A percentile compares a stretch with the other conserved stretches of the same genome.
Evolutionary conservation across 305 asterid species (phyloP).

Genomic region (Fraxinus xanthoxyloides): DNA sequence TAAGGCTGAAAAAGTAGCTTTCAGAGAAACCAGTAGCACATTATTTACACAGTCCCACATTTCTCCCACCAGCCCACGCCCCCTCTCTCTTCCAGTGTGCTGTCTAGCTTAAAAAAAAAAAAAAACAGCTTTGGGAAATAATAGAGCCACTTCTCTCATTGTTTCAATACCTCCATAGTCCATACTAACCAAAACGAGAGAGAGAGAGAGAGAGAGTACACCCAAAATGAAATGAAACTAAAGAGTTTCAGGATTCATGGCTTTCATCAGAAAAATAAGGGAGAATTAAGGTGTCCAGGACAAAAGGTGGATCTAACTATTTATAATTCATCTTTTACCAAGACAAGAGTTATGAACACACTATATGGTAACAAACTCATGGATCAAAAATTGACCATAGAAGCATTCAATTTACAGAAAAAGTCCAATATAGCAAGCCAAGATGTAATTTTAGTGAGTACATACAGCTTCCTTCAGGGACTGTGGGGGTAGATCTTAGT

Average conservation of each 20-base stretch:
- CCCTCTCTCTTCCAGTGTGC: not conserved
- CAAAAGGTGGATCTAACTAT: not conserved
- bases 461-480: conserved; percentile 53
- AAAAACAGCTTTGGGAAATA: not conserved
- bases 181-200: not conserved
- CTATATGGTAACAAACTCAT: not conserved
- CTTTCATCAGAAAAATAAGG: not conserved
- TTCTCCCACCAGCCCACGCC: not conserved
- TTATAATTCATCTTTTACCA: not conserved
- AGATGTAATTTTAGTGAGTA: conserved; percentile 10
- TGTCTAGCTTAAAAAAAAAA: not conserved
- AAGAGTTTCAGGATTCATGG: not conserved
- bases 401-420: not conserved
- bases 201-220: not conserved
- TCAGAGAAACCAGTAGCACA: not conserved
- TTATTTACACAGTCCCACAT: not conserved
- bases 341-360: too few relatives aligned
- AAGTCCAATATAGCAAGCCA: not conserved
- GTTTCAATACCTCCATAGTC: not conserved
- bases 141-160: not conserved
- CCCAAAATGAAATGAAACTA: not conserved
- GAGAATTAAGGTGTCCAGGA: not conserved
- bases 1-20: not conserved
- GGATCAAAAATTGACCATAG: not conserved
- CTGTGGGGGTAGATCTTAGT: conserved; percentile 33